These are phyloP conservation scores for Phytophthora idaei DNA, from an alignment of 352 stramenopile genomes.

Conservation along the genomic window DNA sequence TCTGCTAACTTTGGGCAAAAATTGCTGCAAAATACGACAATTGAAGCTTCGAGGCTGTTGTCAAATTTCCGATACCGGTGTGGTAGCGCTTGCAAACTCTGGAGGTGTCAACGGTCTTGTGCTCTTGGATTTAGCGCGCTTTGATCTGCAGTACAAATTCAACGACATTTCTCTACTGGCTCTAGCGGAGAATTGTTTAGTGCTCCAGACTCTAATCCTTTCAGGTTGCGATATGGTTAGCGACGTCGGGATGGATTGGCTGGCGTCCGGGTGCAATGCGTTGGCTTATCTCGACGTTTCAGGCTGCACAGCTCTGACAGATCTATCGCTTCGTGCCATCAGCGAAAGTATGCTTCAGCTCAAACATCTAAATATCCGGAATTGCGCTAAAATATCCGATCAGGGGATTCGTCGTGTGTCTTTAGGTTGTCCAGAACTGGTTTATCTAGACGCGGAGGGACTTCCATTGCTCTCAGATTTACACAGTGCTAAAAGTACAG, in stretches of 20 bases:
- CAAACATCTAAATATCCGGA: slow-evolving; percentile 43
- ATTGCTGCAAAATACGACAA: slow-evolving; percentile 59
- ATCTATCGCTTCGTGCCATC: slow-evolving; percentile 84
- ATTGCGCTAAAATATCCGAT: slow-evolving; percentile 61
- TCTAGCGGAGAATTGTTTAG: slow-evolving; percentile 61
- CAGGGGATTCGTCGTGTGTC: slow-evolving; percentile 57
- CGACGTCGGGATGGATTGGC: slow-evolving; percentile 92
- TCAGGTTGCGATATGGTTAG: slow-evolving; percentile 91
- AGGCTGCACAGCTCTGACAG: slow-evolving; percentile 88
- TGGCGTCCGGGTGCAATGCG: slow-evolving; percentile 81
- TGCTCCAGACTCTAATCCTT: slow-evolving; percentile 63
- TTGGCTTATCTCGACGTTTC: slow-evolving; percentile 86
- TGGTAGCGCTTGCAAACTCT: slow-evolving; percentile 78
- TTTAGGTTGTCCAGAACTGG: slow-evolving; percentile 51
- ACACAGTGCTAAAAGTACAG: slow-evolving; percentile 2
- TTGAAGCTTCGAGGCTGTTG: slow-evolving; percentile 85
- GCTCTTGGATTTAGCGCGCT: slow-evolving; percentile 83
- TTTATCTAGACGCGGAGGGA: slow-evolving; percentile 45
- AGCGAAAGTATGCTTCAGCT: slow-evolving; percentile 80
- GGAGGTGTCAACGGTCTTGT: slow-evolving; percentile 60
- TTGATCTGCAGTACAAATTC: slow-evolving; percentile 91
- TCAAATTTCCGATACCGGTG: slow-evolving; percentile 85
- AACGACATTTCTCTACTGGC: slow-evolving; percentile 91
- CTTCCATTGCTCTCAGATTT: slow-evolving; percentile 54
- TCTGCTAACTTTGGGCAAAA: slow-evolving; percentile 70